Evolutionary conservation across 2,329 filamentous ascomycete species (phyloP).

Genomic region (Cryphonectria japonica): DNA sequence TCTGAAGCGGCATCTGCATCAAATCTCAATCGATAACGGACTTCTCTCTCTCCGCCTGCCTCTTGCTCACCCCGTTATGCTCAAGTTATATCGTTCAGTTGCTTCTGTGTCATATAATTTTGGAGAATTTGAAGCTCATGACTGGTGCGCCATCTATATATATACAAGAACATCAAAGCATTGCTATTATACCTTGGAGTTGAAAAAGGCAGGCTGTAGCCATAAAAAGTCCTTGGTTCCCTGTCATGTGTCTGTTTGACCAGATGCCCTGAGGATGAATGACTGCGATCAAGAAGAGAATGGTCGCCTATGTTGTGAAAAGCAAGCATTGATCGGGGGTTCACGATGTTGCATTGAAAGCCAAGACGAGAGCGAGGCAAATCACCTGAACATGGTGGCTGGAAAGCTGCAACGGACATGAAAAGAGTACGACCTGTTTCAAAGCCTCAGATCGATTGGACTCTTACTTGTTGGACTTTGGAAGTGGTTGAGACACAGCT

Average conservation of each 20-base stretch:
- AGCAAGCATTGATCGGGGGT: not conserved
- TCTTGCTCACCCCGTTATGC: not conserved
- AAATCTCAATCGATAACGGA: not conserved
- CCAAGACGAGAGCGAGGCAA: not conserved
- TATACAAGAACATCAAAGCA: not conserved
- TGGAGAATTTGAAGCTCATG: not conserved
- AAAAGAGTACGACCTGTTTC: not conserved
- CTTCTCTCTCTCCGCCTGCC: not conserved
- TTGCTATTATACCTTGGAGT: not conserved
- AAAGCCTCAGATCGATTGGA: not conserved
- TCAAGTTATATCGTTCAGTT: not conserved
- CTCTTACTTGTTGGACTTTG: not conserved
- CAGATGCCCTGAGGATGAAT: not conserved
- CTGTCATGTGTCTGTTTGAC: not conserved
- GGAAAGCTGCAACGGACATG: not conserved
- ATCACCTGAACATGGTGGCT: not conserved
- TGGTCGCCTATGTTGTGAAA: not conserved
- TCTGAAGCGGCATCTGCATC: not conserved
- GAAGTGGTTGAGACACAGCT: not conserved
- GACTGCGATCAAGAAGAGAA: not conserved
- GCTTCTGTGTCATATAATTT: not conserved
- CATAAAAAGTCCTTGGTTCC: not conserved
- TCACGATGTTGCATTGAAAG: not conserved
- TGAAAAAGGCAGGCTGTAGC: not conserved
- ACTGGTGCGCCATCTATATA: not conserved